Conservation (phyloP, 805 yeast genomes). For the Yarrowia sp. region DNA sequence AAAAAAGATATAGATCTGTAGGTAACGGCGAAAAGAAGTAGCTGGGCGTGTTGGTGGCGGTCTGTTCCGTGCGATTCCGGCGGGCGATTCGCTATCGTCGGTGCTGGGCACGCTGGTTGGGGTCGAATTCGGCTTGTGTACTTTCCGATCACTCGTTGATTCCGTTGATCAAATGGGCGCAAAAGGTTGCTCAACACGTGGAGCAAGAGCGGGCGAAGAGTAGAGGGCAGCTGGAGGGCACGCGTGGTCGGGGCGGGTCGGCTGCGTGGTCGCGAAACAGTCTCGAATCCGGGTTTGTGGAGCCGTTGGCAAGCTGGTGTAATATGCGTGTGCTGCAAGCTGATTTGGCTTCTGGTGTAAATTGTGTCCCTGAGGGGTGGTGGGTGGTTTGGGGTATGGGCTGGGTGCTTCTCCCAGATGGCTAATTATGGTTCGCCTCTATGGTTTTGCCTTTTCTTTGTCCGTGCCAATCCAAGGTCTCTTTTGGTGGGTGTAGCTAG, state of each 20-base stretch:
- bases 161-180: not conserved
- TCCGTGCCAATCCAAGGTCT: not conserved
- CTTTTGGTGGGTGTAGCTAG: conserved; percentile 5
- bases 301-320: conserved; percentile 2
- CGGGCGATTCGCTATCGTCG: conserved; percentile 11
- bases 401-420: conserved; percentile 7
- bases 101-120: no score
- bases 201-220: not conserved
- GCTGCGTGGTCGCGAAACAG: no score
- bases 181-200: conserved; percentile 8
- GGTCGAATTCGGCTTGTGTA: not conserved
- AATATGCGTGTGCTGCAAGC: conserved; percentile 31
- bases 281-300: not conserved
- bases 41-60: no score
- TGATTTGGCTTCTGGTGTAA: conserved; percentile 36
- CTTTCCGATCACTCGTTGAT: conserved; percentile 3
- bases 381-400: conserved; percentile 34
- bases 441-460: conserved; percentile 13
- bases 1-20: not conserved
- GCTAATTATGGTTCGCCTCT: conserved; percentile 19
- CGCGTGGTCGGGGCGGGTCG: no score
- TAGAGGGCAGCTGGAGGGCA: no score
- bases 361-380: conserved; percentile 38
- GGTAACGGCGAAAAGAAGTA: not conserved
- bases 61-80: not conserved